Conservation (phyloP, 2,329 filamentous ascomycete species). For the Zalaria sp. region DNA sequence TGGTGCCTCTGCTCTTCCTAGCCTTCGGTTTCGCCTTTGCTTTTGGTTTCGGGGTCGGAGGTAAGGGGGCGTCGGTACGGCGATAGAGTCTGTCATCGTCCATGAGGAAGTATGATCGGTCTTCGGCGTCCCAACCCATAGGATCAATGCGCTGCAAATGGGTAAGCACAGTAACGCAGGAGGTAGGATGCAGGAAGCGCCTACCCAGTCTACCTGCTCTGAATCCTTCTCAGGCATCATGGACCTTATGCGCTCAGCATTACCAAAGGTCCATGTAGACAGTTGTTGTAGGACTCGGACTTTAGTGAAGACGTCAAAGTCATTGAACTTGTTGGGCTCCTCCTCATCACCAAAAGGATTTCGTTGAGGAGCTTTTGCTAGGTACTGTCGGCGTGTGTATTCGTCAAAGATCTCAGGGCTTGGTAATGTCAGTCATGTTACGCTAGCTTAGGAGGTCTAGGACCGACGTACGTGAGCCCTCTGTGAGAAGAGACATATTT, state of each 20-base stretch:
- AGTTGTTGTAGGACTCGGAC: constrained; percentile 74
- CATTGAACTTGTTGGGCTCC: constrained; percentile 55
- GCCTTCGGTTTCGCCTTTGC: constrained; percentile 39
- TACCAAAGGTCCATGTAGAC: constrained; percentile 76
- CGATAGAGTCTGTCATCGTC: constrained; percentile 92
- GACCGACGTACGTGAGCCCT: constrained; percentile 61
- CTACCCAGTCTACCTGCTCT: constrained; percentile 74
- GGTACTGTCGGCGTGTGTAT: constrained; percentile 78
- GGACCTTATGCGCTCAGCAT: constrained; percentile 74
- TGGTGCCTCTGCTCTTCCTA: constrained; percentile 40
- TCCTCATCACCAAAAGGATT: constrained; percentile 82
- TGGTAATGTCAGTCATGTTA: constrained; percentile 22
- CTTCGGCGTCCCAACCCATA: constrained; percentile 77
- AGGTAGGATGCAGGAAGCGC: constrained; percentile 13
- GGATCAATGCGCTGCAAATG: constrained; percentile 51
- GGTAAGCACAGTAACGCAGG: constrained; percentile 9
- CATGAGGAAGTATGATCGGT: constrained; percentile 76
- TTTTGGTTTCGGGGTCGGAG: constrained; percentile 37
- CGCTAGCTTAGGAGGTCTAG: constrained; percentile 4
- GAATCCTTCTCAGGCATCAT: constrained; percentile 70
- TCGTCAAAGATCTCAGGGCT: constrained; percentile 79
- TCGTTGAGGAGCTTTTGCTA: constrained; percentile 59
- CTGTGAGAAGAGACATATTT: constrained; percentile 92
- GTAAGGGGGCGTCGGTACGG: constrained; percentile 57
- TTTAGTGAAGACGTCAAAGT: constrained; percentile 75